Evolutionary conservation across 805 yeast species (phyloP), one percentile per base, ranked within the genome.

Genomic region (Wickerhamomyces bovis): DNA sequence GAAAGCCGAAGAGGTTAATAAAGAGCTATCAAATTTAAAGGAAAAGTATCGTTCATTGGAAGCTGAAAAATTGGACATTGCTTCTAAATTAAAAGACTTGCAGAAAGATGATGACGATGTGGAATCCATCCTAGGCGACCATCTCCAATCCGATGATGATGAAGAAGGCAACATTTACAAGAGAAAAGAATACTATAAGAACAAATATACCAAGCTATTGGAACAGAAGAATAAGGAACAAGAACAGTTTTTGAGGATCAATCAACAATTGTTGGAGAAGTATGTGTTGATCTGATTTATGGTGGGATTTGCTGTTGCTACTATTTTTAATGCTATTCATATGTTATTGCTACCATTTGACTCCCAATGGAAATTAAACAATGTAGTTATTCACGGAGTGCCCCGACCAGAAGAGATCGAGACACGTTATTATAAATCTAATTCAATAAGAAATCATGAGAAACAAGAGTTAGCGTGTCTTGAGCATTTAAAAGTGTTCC

Each of bases 161-260:
- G 40, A 42, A 10, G 18, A 22, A 6, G 52, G 41, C 15, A 56
- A 48, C 43, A 12, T 57, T 46, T 36, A 38, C 57, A 16, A 45
- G 39, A 15, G 54, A 48, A 30, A 58, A 61, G 49, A 56, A 46
- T 30, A 63, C 62, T 23, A 56, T 48, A 41, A 50, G 43, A 41
- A 39, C 33, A 48, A 48, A 16, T 50, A 50, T 30, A n/a, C 26
- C 2, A 23, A n/a, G 10, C 18, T 48, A 9, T 39, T 53, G 9
- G 54, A 51, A 16, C 49, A 48, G 10, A 47, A 48, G 38, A 46
- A 50, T 22, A 20, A 30, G 6, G 52, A 47, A 18, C 47, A 43
- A 35, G 46, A 47, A 35, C 42, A 44, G 25, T 42, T 42, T 19
- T 18, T 39, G 13, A 28, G 30, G 15, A 18, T 50, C 3, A 47